A percentile compares a stretch with the other conserved stretches of the same genome.
Evolutionary conservation across 768 basidiomycete genomes (phyloP).

Genomic region (Obba rivulosa): DNA sequence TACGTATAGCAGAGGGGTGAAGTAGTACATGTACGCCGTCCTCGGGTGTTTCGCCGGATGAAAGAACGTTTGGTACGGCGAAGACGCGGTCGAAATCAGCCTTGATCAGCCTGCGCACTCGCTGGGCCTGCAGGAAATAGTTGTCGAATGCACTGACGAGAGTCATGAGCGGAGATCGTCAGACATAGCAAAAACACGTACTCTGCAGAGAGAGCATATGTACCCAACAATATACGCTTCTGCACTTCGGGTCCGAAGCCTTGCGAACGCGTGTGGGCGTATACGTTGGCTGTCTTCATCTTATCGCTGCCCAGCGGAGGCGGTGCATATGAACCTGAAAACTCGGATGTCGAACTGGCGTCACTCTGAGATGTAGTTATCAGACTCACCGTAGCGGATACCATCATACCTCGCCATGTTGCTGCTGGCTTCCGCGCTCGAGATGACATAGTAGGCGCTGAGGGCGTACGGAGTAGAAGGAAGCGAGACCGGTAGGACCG

Average conservation of each 20-base stretch:
- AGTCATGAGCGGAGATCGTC: constrained; percentile 19
- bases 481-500: constrained; percentile 66
- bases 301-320: constrained; percentile 38
- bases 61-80: constrained; percentile 42
- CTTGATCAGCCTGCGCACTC: constrained; percentile 65
- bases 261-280: constrained; percentile 58
- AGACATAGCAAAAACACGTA: constrained; percentile 47
- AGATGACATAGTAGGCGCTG: constrained; percentile 94
- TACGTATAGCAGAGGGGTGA: constrained; percentile 84
- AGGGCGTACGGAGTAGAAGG: constrained; percentile 68
- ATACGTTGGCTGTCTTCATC: constrained; percentile 49
- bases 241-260: constrained; percentile 84
- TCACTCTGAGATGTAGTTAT: too few relatives aligned
- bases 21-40: constrained; percentile 71
- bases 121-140: constrained; percentile 91
- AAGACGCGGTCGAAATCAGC: constrained; percentile 74
- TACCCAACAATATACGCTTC: constrained; percentile 83
- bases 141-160: constrained; percentile 85
- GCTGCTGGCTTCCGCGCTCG: constrained; percentile 89
- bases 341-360: too few relatives aligned
- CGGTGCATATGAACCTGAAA: constrained; percentile 45
- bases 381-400: constrained; percentile 63
- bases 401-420: constrained; percentile 91
- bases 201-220: constrained; percentile 90
- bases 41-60: not conserved